phyloP scores from a whole-genome alignment of 2,329 filamentous ascomycete genomes.

The Neocatenulostroma microsporum region DNA sequence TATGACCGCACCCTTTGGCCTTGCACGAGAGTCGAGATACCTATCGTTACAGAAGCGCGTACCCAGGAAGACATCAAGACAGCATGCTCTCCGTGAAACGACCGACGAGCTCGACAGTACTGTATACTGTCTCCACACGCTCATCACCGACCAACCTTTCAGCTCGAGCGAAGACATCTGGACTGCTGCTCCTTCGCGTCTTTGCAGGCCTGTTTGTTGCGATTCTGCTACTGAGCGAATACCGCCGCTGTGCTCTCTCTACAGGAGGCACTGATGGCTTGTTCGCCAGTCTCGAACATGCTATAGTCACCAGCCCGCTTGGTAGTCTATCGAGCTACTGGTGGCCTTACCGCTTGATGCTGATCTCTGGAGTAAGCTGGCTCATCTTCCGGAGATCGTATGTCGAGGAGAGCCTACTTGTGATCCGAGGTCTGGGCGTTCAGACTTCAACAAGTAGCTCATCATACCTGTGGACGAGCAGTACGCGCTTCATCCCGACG shows the following conservation, averaged over 20 bases:
- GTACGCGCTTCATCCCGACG: slow-evolving; percentile 78
- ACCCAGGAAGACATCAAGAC: too few species aligned
- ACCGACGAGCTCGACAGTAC: slow-evolving; percentile 72
- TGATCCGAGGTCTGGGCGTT: slow-evolving; percentile 80
- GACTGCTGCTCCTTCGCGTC: slow-evolving; percentile 40
- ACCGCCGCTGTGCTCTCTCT: slow-evolving; percentile 2
- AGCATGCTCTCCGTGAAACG: slow-evolving; percentile 29
- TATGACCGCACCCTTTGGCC: too few species aligned
- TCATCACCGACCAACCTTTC: slow-evolving; percentile 44
- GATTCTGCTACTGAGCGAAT: slow-evolving; percentile 21
- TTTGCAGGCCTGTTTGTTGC: slow-evolving; percentile 37
- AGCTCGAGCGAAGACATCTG: slow-evolving; percentile 30
- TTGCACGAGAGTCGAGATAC: too few species aligned
- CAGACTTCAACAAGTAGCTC: slow-evolving; percentile 70
- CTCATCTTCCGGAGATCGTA: slow-evolving; percentile 25
- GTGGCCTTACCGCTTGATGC: background rate
- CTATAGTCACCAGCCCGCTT: background rate
- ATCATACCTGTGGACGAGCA: slow-evolving; percentile 56
- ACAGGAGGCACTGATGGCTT: background rate
- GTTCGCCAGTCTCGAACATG: background rate
- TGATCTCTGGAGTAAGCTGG: slow-evolving; percentile 10
- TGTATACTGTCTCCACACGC: slow-evolving; percentile 83
- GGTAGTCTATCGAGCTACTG: background rate
- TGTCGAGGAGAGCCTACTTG: slow-evolving; percentile 72
- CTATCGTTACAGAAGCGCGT: too few species aligned